These are phyloP conservation scores for Cymodocea nodosa DNA, from an alignment of 116 monocot genomes.

Conservation along the genomic window DNA sequence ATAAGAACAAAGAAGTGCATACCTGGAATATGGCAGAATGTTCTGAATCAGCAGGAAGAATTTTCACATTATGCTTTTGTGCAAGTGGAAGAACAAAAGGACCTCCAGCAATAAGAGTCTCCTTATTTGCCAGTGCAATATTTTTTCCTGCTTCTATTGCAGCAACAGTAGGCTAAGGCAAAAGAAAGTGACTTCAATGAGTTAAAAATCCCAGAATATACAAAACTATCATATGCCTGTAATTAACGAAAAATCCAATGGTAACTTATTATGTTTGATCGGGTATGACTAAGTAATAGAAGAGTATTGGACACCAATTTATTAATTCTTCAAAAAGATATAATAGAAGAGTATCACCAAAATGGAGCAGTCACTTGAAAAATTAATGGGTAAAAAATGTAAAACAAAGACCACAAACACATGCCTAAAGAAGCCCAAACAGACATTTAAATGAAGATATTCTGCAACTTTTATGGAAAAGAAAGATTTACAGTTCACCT, in stretches of 20 bases:
- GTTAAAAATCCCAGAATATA: too few species aligned
- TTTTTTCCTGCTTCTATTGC: conserved; percentile 98
- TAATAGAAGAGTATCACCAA: not conserved
- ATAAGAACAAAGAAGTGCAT: conserved; percentile 1
- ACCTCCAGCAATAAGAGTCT: conserved; percentile 97
- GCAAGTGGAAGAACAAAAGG: conserved; percentile 99
- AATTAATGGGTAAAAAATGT: not conserved
- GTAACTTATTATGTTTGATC: too few species aligned
- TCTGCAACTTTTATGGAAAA: not conserved
- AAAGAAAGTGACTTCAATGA: not conserved
- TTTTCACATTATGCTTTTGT: conserved; percentile 90
- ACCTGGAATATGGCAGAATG: conserved; percentile 99
- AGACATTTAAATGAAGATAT: not conserved
- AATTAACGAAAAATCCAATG: too few species aligned
- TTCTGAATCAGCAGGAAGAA: conserved; percentile 97
- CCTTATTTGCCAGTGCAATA: conserved; percentile 92
- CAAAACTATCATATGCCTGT: too few species aligned
- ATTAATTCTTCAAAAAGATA: too few species aligned
- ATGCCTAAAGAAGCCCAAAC: not conserved
- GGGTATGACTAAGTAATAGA: too few species aligned
- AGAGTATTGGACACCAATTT: too few species aligned
- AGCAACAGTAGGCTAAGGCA: conserved; percentile 80
- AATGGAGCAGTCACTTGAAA: not conserved
- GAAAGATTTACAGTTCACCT: conserved; percentile 34
- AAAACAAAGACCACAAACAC: too few species aligned